phyloP scores from a whole-genome alignment of 2,329 filamentous ascomycete genomes.

The Nemania abortiva region DNA sequence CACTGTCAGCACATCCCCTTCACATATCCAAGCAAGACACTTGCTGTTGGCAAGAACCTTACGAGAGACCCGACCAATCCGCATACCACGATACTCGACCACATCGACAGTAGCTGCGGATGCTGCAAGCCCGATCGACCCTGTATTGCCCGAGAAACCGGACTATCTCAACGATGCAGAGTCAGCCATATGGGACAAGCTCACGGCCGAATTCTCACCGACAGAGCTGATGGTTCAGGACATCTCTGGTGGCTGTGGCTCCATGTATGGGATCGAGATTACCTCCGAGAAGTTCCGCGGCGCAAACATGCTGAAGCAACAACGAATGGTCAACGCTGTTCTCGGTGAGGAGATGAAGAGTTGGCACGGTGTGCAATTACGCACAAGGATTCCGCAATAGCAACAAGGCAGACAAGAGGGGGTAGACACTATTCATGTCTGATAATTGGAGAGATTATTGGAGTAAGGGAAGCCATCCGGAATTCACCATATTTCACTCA shows the following conservation, averaged over 20 bases:
- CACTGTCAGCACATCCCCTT: constrained; percentile 18
- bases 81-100: constrained; percentile 44
- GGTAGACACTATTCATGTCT: background rate
- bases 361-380: constrained; percentile 87
- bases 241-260: constrained; percentile 85
- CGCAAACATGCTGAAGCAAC: constrained; percentile 80
- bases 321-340: constrained; percentile 81
- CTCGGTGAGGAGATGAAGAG: constrained; percentile 80
- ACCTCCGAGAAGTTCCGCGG: constrained; percentile 78
- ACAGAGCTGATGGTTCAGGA: constrained; percentile 76
- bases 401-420: background rate
- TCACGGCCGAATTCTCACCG: constrained; percentile 63
- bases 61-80: constrained; percentile 1
- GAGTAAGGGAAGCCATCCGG: background rate
- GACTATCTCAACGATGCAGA: constrained; percentile 68
- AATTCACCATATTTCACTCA: constrained; percentile 18
- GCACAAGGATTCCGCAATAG: constrained; percentile 69
- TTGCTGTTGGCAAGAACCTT: constrained; percentile 2
- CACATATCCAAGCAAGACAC: constrained; percentile 27
- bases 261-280: constrained; percentile 88
- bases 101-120: constrained; percentile 40
- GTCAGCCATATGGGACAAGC: constrained; percentile 67
- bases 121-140: constrained; percentile 47
- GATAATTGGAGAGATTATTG: background rate
- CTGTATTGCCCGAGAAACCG: constrained; percentile 56